These are phyloP conservation scores for Solanum ossicruentum DNA, from an alignment of 257 asterid genomes.

Conservation along the genomic window DNA sequence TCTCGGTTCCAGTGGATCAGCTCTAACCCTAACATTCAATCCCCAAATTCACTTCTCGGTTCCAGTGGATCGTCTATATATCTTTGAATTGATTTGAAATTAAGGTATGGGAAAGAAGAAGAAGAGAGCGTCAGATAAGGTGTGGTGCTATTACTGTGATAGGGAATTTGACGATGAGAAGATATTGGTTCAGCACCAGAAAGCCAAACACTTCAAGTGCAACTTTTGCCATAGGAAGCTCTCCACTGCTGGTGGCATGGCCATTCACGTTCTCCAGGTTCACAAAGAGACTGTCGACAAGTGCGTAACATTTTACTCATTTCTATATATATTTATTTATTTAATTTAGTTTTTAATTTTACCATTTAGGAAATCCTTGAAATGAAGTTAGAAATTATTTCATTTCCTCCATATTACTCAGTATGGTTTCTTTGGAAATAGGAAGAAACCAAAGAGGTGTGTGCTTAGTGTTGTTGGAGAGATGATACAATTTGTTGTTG, in stretches of 20 bases:
- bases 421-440: not conserved
- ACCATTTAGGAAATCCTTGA: not conserved
- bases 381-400: not conserved
- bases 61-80: not conserved
- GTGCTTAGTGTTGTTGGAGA: not conserved
- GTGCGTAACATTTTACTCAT: slow-evolving; percentile 14
- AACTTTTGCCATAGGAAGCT: slow-evolving; percentile 94
- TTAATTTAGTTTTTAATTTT: too few relatives aligned
- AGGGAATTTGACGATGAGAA: slow-evolving; percentile 97
- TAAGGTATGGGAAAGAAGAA: slow-evolving; percentile 80
- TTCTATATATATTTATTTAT: too few relatives aligned
- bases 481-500: not conserved
- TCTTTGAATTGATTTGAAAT: not conserved
- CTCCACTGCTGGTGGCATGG: slow-evolving; percentile 95
- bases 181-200: slow-evolving; percentile 94
- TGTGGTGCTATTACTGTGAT: slow-evolving; percentile 98
- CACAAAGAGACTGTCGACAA: slow-evolving; percentile 79
- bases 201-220: slow-evolving; percentile 95
- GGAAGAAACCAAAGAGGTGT: not conserved
- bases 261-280: slow-evolving; percentile 92
- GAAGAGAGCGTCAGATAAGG: slow-evolving; percentile 71
- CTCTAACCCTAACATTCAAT: not conserved
- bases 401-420: not conserved
- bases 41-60: not conserved
- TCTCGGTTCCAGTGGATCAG: too few relatives aligned